Conservation (phyloP, 2,329 filamentous ascomycete species). For the Didymella exigua region DNA sequence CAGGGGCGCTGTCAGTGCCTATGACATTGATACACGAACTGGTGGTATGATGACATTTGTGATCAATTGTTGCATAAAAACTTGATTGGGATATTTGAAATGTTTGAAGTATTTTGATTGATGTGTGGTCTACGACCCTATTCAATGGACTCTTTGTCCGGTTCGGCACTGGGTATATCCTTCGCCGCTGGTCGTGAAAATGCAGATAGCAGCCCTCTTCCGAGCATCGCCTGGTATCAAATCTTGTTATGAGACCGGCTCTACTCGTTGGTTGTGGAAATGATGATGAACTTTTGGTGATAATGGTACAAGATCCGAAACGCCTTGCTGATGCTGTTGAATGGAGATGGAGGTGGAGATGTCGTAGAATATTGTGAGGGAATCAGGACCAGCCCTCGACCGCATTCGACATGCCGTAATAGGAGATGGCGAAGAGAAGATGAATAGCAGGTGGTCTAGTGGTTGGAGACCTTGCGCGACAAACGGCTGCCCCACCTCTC, state of each 20-base stretch:
- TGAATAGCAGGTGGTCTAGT: conserved; percentile 19
- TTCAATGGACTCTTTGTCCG: conserved; percentile 20
- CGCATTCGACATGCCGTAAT: conserved; percentile 11
- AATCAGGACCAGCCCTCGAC: conserved; percentile 50
- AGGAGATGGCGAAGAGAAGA: conserved; percentile 14
- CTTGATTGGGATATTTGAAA: background rate
- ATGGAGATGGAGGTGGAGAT: background rate
- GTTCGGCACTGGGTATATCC: conserved; percentile 43
- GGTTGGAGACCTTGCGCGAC: conserved; percentile 42
- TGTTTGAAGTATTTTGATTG: conserved; percentile 12
- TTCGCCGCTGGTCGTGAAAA: conserved; percentile 42
- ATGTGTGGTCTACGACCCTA: conserved; percentile 13
- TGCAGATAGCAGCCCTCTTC: conserved; percentile 35
- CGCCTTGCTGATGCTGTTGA: conserved; percentile 32
- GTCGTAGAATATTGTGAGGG: conserved; percentile 30
- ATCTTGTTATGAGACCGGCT: conserved; percentile 16
- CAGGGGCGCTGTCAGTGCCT: background rate
- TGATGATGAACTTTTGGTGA: conserved; percentile 26
- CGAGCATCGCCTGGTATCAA: conserved; percentile 23
- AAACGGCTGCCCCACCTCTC: conserved; percentile 47
- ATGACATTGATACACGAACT: background rate
- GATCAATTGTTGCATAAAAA: background rate
- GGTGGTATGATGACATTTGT: background rate
- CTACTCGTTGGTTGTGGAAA: conserved; percentile 42
- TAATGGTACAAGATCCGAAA: conserved; percentile 19